These are phyloP conservation scores for Truncatella angustata DNA, from an alignment of 2,329 filamentous ascomycete genomes.

Conservation along the genomic window DNA sequence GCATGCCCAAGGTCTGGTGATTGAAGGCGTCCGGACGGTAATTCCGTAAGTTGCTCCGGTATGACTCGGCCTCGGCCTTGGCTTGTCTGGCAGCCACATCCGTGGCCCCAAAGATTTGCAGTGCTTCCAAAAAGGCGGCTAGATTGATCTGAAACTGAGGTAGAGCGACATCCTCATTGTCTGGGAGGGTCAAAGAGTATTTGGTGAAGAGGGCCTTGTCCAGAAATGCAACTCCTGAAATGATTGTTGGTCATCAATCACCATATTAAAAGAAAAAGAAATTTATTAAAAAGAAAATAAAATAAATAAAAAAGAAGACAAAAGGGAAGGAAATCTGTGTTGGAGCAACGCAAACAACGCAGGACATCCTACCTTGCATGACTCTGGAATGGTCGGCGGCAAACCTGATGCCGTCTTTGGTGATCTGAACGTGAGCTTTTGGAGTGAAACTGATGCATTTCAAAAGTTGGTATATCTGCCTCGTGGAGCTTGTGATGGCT, in stretches of 20 bases:
- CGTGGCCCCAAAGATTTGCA: constrained; percentile 92
- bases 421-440: constrained; percentile 68
- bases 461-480: constrained; percentile 66
- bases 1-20: constrained; percentile 77
- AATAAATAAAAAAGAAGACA: too few species aligned
- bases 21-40: constrained; percentile 74
- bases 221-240: constrained; percentile 72
- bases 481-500: constrained; percentile 74
- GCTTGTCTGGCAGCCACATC: constrained; percentile 59
- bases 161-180: constrained; percentile 42
- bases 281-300: too few species aligned
- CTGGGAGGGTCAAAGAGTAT: constrained; percentile 65
- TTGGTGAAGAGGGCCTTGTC: constrained; percentile 86
- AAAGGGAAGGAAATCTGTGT: too few species aligned
- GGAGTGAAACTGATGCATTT: constrained; percentile 59
- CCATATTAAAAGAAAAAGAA: constrained; percentile 50
- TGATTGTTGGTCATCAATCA: constrained; percentile 39
- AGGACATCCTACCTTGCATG: constrained; percentile 70
- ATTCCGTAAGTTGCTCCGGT: constrained; percentile 60
- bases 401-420: constrained; percentile 81
- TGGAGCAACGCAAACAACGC: constrained; percentile 6
- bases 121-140: constrained; percentile 81
- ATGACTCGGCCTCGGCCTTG: constrained; percentile 58
- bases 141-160: constrained; percentile 86
- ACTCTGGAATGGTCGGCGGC: constrained; percentile 84